phyloP scores from a whole-genome alignment of 352 stramenopile species.

The Nothophytophthora sp. region DNA sequence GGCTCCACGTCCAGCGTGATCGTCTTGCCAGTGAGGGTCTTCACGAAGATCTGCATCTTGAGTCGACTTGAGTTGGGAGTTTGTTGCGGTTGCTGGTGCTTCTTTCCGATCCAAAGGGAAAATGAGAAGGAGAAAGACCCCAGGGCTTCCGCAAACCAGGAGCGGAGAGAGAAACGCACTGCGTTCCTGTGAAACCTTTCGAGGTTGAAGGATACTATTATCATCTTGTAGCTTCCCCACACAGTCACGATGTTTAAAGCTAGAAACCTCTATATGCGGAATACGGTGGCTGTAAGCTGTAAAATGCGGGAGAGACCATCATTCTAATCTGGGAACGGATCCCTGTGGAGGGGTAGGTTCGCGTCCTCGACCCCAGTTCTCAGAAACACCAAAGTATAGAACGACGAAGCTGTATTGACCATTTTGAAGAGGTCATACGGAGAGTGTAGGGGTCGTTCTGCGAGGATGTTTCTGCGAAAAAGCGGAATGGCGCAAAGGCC shows the following conservation, averaged over 20 bases:
- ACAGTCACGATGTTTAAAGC: not conserved
- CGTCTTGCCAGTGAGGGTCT: constrained; percentile 50
- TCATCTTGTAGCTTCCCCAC: constrained; percentile 4
- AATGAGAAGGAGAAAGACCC: constrained; percentile 10
- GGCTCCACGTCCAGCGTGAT: constrained; percentile 1
- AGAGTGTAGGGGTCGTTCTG: too few relatives aligned
- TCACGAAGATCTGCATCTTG: constrained; percentile 91
- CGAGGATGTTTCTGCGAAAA: too few relatives aligned
- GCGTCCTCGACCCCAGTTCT: not conserved
- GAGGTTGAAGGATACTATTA: constrained; percentile 5
- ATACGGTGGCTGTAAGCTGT: constrained; percentile 1
- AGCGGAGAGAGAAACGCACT: too few relatives aligned
- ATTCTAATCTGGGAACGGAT: not conserved
- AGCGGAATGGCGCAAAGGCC: too few relatives aligned
- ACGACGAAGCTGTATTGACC: constrained; percentile 20
- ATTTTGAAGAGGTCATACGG: too few relatives aligned
- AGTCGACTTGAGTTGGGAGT: constrained; percentile 2
- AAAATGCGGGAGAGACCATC: constrained; percentile 1
- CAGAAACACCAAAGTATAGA: not conserved
- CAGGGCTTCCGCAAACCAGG: too few relatives aligned
- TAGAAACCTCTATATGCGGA: constrained; percentile 2
- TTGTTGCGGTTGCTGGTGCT: too few relatives aligned
- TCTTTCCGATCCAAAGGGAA: constrained; percentile 10
- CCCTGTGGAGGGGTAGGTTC: not conserved
- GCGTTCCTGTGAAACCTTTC: not conserved